phyloP scores from a whole-genome alignment of 2,329 filamentous ascomycete species.

The Helotiales sp. region DNA sequence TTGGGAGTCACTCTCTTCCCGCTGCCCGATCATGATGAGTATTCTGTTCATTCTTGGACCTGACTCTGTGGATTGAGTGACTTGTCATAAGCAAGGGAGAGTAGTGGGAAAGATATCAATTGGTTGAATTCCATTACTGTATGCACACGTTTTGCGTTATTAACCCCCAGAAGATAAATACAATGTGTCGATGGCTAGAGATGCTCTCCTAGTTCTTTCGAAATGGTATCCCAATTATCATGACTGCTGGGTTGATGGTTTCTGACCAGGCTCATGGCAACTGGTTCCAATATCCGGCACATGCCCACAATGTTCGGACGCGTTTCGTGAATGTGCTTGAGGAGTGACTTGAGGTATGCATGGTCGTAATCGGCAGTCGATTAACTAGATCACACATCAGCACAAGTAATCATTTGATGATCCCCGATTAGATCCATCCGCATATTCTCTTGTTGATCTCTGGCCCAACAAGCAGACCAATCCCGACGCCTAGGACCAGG shows the following conservation, averaged over 20 bases:
- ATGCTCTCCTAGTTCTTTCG: constrained; percentile 23
- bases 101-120: no score
- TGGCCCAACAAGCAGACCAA: constrained; percentile 19
- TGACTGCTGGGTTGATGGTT: constrained; percentile 21
- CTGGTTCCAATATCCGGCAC: constrained; percentile 21
- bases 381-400: constrained; percentile 23
- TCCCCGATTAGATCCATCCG: constrained; percentile 12
- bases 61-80: no score
- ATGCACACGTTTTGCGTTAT: no score
- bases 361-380: constrained; percentile 26
- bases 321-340: constrained; percentile 23
- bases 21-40: no score
- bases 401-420: constrained; percentile 22
- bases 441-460: constrained; percentile 26
- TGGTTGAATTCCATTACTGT: no score
- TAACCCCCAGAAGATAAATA: no score
- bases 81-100: no score
- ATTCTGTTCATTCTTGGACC: no score
- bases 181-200: constrained; percentile 20
- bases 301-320: constrained; percentile 20
- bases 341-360: constrained; percentile 21
- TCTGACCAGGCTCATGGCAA: constrained; percentile 21
- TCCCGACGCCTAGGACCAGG: constrained; percentile 17
- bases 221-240: constrained; percentile 27
- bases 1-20: no score